Percentiles rank a stretch among this genome's conserved stretches.
Conservation (phyloP, 2,329 filamentous ascomycete genomes). For the Monilinia vaccinii-corymbosi region DNA sequence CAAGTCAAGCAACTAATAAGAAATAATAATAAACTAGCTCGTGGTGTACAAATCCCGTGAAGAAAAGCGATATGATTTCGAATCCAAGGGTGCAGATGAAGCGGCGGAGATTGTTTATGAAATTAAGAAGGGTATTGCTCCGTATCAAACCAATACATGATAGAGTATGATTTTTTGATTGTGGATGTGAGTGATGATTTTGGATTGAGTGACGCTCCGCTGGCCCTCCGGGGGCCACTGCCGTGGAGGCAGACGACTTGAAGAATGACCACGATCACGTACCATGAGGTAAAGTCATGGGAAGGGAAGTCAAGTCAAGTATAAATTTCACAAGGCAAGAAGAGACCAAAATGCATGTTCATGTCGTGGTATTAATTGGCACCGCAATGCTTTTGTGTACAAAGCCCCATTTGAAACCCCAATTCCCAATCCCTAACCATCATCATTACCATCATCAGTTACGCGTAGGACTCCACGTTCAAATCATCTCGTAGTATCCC, state of each 20-base stretch:
- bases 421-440: background rate
- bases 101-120: conserved; percentile 71
- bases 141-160: conserved; percentile 36
- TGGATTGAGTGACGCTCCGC: too few species aligned
- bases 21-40: conserved; percentile 40
- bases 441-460: conserved; percentile 2
- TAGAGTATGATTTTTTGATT: background rate
- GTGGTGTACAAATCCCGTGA: conserved; percentile 69
- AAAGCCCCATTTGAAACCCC: background rate
- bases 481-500: background rate
- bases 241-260: too few species aligned
- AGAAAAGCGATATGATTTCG: conserved; percentile 77
- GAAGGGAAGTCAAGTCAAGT: too few species aligned
- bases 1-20: too few species aligned
- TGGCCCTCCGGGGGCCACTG: too few species aligned
- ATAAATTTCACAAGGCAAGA: conserved; percentile 10
- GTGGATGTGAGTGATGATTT: too few species aligned
- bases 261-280: too few species aligned
- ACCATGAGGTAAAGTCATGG: too few species aligned
- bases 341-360: background rate
- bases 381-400: background rate
- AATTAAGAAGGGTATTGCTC: conserved; percentile 66
- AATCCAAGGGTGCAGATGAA: conserved; percentile 62
- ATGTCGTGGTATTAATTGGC: background rate
- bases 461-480: background rate